Evolutionary conservation across 75 land plant species (phyloP).

Genomic region (Cupressus sempervirens): DNA sequence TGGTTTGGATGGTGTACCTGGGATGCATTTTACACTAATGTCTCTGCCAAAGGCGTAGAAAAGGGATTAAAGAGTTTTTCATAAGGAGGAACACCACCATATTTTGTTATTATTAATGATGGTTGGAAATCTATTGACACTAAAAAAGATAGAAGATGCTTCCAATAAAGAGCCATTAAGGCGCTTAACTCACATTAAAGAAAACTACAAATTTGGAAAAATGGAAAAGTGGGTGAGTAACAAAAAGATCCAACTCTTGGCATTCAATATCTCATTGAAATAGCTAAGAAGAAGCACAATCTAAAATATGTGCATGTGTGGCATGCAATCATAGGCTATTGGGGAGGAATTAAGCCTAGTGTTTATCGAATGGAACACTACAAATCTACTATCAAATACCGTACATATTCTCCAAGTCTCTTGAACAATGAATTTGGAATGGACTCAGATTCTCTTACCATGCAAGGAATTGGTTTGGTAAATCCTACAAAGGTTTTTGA

Average conservation of each 20-base stretch:
- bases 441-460: slow-evolving; percentile 52
- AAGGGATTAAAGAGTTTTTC: slow-evolving; percentile 63
- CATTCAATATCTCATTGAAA: slow-evolving; percentile 27
- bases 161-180: slow-evolving; percentile 38
- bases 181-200: slow-evolving; percentile 55
- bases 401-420: slow-evolving; percentile 66
- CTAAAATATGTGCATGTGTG: slow-evolving; percentile 87
- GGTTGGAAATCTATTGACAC: slow-evolving; percentile 87
- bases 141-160: slow-evolving; percentile 8
- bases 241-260: slow-evolving; percentile 51
- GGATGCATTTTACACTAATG: slow-evolving; percentile 96
- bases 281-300: slow-evolving; percentile 47
- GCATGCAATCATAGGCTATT: slow-evolving; percentile 92
- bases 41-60: slow-evolving; percentile 68
- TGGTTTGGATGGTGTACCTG: slow-evolving; percentile 99
- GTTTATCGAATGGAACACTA: slow-evolving; percentile 54
- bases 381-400: slow-evolving; percentile 54
- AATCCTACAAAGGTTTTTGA: slow-evolving; percentile 55
- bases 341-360: slow-evolving; percentile 86
- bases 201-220: slow-evolving; percentile 66
- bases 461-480: slow-evolving; percentile 75
- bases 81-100: slow-evolving; percentile 83
- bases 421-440: slow-evolving; percentile 68
- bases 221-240: slow-evolving; percentile 27
- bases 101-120: slow-evolving; percentile 91